Evolutionary conservation across 129 eudicot genomes (phyloP).

Genomic region (Chrysanthemum lavandulifolium): DNA sequence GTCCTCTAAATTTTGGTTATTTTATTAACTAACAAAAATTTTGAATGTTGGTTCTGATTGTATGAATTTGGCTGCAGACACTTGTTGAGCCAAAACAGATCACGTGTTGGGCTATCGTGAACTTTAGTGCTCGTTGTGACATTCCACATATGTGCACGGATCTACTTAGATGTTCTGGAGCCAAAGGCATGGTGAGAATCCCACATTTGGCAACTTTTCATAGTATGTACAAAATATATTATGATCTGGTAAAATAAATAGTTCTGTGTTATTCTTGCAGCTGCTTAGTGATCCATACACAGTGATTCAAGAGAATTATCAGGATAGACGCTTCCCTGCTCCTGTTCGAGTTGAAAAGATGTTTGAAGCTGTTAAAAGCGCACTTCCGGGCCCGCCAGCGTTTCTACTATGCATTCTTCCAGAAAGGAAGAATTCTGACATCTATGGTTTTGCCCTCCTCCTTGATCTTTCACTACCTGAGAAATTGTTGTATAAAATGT

Average conservation of each 20-base stretch:
- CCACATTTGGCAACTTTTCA: background rate
- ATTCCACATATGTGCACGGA: slow-evolving; percentile 16
- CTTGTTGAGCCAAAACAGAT: slow-evolving; percentile 50
- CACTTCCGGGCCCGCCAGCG: slow-evolving; percentile 56
- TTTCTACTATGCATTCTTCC: slow-evolving; percentile 61
- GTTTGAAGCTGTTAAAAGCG: slow-evolving; percentile 45
- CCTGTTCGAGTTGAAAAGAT: slow-evolving; percentile 63
- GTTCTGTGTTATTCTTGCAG: slow-evolving; percentile 32
- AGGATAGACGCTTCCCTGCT: slow-evolving; percentile 52
- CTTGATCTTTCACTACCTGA: background rate
- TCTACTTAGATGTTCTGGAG: slow-evolving; percentile 40
- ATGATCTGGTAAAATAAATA: slow-evolving; percentile 74
- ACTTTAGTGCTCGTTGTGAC: slow-evolving; percentile 79
- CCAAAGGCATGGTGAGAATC: slow-evolving; percentile 58
- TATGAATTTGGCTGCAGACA: slow-evolving; percentile 33
- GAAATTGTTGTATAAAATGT: background rate
- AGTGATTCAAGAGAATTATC: slow-evolving; percentile 60
- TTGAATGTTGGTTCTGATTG: background rate
- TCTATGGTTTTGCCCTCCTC: slow-evolving; percentile 36
- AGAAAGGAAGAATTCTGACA: slow-evolving; percentile 49
- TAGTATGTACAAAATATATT: slow-evolving; percentile 45
- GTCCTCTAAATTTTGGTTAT: slow-evolving; percentile 24
- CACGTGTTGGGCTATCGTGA: slow-evolving; percentile 63
- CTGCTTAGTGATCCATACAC: slow-evolving; percentile 38
- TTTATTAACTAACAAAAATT: background rate